Base-by-base conservation (phyloP, 345 rosid genomes). In the Acer campestre region DNA sequence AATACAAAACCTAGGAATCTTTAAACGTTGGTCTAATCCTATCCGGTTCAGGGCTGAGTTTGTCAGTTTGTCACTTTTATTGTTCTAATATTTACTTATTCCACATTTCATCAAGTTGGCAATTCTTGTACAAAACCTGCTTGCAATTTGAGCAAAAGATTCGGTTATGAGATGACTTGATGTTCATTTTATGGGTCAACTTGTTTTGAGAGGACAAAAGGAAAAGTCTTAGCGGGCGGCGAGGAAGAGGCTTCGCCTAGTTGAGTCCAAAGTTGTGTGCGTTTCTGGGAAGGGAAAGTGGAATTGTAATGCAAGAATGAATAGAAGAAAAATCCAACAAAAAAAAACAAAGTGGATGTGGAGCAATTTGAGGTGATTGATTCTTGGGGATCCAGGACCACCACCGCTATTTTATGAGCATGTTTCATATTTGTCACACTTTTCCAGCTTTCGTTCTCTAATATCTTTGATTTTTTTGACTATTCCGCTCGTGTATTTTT, bases 271-370 rank as follows among this genome's bases (percentile, higher is more conserved):
- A 51, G 23, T 51, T 70, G 0, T 42, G 31, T 9, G 22, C 6
- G 27, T 51, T 71, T n/a, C 75, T 10, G 10, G 65, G 64, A 46
- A 71, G 0, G 63, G 18, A n/a, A 55, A 10, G 4, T 8, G 29
- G 44, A 63, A 61, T 61, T 73, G 17, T 17, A 42, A 61, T 42
- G 67, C 31, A 6, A 40, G n/a, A 22, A 9, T 18, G 77, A 74
- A 48, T 48, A 17, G 59, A 55, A 17, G 63, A 73, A 61, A 73
- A 73, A 59, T 59, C 29, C 16, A 73, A 58, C 55, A 2, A 42
- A 22, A 42, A 22, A 59, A 14, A 10, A 42, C 20, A 74, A 46
- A 44, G 20, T 61, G 64, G 55, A 69, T 68, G 38, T 48, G 53
- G 17, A 7, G 72, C 58, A 17, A 27, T 17, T 51, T 70, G 53